Percentiles rank a stretch among this genome's conserved stretches.
Conservation (phyloP, 2,329 filamentous ascomycete species). For the Sclerotinia borealis region DNA sequence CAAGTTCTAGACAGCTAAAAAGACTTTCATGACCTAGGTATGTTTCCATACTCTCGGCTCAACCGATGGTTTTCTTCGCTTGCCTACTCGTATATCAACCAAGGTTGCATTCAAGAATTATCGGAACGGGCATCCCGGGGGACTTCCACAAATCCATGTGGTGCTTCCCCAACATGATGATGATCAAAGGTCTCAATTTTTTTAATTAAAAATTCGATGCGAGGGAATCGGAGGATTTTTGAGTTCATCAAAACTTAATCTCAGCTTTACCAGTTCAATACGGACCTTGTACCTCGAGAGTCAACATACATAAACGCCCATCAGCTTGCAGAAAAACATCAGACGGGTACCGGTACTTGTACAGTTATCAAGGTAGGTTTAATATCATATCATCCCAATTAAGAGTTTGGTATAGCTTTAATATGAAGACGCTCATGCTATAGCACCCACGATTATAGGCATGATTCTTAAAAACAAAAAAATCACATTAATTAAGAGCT, state of each 20-base stretch:
- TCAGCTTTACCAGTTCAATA: not conserved
- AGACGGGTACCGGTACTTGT: not conserved
- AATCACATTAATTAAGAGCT: not conserved
- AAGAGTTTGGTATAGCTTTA: too few relatives aligned
- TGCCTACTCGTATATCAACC: too few relatives aligned
- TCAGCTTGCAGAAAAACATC: not conserved
- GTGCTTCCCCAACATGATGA: not conserved
- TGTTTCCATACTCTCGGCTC: not conserved
- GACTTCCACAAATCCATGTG: not conserved
- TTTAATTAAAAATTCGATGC: not conserved
- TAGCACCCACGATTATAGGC: too few relatives aligned
- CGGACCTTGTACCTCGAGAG: not conserved
- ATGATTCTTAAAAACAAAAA: too few relatives aligned
- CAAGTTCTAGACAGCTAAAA: too few relatives aligned
- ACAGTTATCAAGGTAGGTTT: not conserved
- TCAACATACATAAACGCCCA: not conserved
- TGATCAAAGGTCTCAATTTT: not conserved
- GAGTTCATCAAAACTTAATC: not conserved
- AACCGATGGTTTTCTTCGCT: not conserved
- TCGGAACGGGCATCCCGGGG: not conserved
- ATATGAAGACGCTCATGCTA: too few relatives aligned
- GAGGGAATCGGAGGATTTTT: not conserved
- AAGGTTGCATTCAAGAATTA: not conserved
- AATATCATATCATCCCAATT: too few relatives aligned
- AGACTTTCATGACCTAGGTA: not conserved